Conservation (phyloP, 768 basidiomycete species). For the Podaxis sp. region DNA sequence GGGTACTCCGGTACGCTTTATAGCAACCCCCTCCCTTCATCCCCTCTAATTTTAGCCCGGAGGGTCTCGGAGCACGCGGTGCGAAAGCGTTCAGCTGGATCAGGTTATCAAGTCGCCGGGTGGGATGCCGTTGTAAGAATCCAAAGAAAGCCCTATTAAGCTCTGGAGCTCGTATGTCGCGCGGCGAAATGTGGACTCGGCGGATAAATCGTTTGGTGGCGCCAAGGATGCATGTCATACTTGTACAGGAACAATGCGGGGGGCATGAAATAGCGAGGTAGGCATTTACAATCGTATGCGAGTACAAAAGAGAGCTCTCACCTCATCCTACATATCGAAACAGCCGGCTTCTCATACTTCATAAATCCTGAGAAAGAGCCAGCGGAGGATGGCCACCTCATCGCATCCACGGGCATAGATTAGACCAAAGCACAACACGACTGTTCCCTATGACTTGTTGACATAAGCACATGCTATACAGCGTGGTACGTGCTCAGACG, state of each 20-base stretch:
- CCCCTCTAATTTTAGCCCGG: neutral
- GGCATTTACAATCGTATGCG: neutral
- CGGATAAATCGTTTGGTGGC: neutral
- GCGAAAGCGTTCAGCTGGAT: neutral
- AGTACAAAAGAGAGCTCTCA: neutral
- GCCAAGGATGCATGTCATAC: too few relatives aligned
- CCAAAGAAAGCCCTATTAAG: neutral
- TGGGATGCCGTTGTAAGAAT: neutral
- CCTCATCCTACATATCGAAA: neutral
- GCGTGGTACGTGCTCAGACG: neutral
- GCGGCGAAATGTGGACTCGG: neutral
- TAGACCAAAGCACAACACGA: neutral
- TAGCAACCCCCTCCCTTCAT: neutral
- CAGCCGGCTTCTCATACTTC: slow-evolving; percentile 1
- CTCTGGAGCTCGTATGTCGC: neutral
- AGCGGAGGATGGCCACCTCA: too few relatives aligned
- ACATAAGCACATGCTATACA: neutral
- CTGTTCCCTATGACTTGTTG: neutral
- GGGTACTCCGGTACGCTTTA: slow-evolving; percentile 5
- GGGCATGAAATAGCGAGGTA: neutral
- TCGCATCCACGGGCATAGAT: too few relatives aligned
- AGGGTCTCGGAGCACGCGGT: neutral
- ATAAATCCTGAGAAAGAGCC: neutral
- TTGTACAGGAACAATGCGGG: too few relatives aligned
- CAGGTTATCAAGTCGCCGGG: neutral